Evolutionary conservation across 352 stramenopile genomes (phyloP).

Genomic region (Globisporangium echinulatum): DNA sequence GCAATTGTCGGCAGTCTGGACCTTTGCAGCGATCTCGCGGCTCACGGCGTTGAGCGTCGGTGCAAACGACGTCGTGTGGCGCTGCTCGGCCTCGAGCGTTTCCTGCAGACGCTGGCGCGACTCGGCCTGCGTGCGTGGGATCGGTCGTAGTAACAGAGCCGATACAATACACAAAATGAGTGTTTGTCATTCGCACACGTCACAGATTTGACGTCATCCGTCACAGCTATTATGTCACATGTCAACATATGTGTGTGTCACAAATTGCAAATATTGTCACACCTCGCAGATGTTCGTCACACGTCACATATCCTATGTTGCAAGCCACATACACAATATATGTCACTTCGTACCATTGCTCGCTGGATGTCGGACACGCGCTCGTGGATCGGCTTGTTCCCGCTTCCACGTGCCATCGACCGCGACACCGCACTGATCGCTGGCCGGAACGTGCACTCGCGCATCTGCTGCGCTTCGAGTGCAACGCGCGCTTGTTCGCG

Average conservation of each 20-base stretch:
- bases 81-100: conserved; percentile 35
- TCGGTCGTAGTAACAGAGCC: too few species aligned
- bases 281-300: too few species aligned
- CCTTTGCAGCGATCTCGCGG: conserved; percentile 46
- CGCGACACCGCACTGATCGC: conserved; percentile 50
- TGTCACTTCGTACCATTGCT: conserved; percentile 37
- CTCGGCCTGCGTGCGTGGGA: conserved; percentile 23
- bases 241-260: background rate
- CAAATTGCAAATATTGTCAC: too few species aligned
- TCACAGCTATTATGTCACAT: too few species aligned
- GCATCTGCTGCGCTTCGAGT: conserved; percentile 40
- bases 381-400: conserved; percentile 70
- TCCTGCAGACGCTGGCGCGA: conserved; percentile 41
- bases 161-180: too few species aligned
- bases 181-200: too few species aligned
- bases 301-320: too few species aligned
- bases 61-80: conserved; percentile 27
- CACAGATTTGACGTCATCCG: too few species aligned
- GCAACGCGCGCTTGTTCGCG: conserved; percentile 40
- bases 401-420: conserved; percentile 23
- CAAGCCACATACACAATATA: too few species aligned
- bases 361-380: conserved; percentile 55
- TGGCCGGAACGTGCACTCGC: conserved; percentile 64
- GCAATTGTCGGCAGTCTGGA: conserved; percentile 10
- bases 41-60: conserved; percentile 66